A percentile compares a stretch with the other conserved stretches of the same genome.
These are phyloP conservation scores for Lunasporangiospora selenospora DNA, from an alignment of 192 early-diverging fungal genomes.

Conservation along the genomic window DNA sequence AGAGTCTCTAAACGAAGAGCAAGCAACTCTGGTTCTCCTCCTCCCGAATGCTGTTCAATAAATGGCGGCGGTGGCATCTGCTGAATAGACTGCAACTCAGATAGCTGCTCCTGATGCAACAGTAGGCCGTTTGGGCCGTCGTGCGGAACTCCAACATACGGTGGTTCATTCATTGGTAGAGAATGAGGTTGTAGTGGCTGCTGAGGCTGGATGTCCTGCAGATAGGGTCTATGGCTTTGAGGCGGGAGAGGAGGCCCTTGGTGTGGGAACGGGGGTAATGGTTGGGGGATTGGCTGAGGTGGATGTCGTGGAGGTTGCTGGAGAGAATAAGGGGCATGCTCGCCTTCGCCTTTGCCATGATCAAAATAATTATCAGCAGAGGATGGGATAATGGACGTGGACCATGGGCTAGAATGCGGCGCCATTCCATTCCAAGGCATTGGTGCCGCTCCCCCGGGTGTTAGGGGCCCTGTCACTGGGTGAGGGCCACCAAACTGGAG, in stretches of 20 bases:
- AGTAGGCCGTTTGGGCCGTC: too few relatives aligned
- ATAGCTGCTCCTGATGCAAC: too few relatives aligned
- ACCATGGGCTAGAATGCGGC: slow-evolving; percentile 40
- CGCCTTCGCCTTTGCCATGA: slow-evolving; percentile 15
- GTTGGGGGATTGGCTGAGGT: background rate
- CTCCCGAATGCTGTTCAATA: too few relatives aligned
- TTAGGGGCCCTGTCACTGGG: slow-evolving; percentile 6
- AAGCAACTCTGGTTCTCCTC: too few relatives aligned
- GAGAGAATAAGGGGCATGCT: slow-evolving; percentile 20
- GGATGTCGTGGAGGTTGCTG: slow-evolving; percentile 23
- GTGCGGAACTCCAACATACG: too few relatives aligned
- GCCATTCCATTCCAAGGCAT: slow-evolving; percentile 41
- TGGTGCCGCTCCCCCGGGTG: slow-evolving; percentile 38
- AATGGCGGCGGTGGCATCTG: too few relatives aligned
- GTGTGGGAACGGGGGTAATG: slow-evolving; percentile 22
- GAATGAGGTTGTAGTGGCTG: slow-evolving; percentile 21
- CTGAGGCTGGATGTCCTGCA: slow-evolving; percentile 28
- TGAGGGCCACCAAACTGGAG: slow-evolving; percentile 27
- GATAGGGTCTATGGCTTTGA: slow-evolving; percentile 19
- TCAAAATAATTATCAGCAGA: slow-evolving; percentile 44
- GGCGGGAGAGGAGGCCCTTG: slow-evolving; percentile 38
- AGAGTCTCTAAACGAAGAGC: too few relatives aligned
- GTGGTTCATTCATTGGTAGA: slow-evolving; percentile 2
- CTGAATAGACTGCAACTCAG: too few relatives aligned
- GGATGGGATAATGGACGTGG: slow-evolving; percentile 34